phyloP scores from a whole-genome alignment of 257 asterid genomes.

The Catharanthus roseus region DNA sequence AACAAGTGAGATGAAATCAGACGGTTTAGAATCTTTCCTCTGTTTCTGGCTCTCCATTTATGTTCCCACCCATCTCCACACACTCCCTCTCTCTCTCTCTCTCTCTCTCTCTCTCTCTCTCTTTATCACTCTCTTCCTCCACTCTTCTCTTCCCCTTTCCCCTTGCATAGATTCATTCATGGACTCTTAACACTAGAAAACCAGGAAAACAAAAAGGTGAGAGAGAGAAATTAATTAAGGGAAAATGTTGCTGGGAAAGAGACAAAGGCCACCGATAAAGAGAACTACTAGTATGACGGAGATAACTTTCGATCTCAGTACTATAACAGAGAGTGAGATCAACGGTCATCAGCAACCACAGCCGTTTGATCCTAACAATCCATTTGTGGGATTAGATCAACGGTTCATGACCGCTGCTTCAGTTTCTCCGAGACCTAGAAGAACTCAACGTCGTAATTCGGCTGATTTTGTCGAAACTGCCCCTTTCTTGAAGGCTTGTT shows the following conservation, averaged over 20 bases:
- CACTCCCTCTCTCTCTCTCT: conserved; percentile 25
- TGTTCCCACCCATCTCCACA: conserved; percentile 40
- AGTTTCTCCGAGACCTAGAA: conserved; percentile 23
- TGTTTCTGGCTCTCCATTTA: conserved; percentile 48
- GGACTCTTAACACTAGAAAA: neutral
- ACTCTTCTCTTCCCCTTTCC: conserved; percentile 7
- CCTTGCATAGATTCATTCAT: neutral
- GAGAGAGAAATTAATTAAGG: neutral
- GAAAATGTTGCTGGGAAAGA: conserved; percentile 66
- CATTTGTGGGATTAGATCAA: conserved; percentile 30
- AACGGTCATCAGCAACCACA: conserved; percentile 6
- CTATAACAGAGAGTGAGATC: neutral
- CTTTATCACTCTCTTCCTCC: neutral
- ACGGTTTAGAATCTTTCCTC: conserved; percentile 57
- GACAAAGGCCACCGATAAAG: conserved; percentile 65
- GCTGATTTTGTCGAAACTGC: conserved; percentile 43
- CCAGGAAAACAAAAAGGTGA: neutral
- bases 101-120: conserved; percentile 4
- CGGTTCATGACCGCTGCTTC: conserved; percentile 18
- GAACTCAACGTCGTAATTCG: conserved; percentile 49
- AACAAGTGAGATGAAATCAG: conserved; percentile 27
- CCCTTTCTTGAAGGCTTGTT: conserved; percentile 58
- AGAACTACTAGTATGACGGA: conserved; percentile 78
- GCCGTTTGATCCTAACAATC: conserved; percentile 31
- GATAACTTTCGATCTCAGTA: conserved; percentile 46